Conservation (phyloP, 2,329 filamentous ascomycete genomes). For the Sphaerostilbella broomeana region DNA sequence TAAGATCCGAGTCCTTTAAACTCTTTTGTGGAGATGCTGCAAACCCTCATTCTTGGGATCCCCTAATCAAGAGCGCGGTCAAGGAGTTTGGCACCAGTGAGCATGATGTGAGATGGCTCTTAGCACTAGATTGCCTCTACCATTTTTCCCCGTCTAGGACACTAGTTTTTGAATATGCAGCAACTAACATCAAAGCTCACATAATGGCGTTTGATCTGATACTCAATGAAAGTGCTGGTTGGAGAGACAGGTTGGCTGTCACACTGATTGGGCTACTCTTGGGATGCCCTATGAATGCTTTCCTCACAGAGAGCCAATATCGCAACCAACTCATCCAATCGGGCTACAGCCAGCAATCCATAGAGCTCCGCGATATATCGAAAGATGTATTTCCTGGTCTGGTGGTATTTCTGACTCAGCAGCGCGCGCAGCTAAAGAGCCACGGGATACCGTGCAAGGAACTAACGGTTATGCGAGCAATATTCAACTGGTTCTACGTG, state of each 20-base stretch:
- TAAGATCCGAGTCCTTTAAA: constrained; percentile 18
- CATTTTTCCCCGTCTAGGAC: constrained; percentile 48
- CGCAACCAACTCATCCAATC: constrained; percentile 35
- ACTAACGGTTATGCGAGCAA: constrained; percentile 29
- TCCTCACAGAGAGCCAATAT: constrained; percentile 42
- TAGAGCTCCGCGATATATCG: constrained; percentile 45
- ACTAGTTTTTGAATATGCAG: constrained; percentile 38
- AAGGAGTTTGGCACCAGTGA: not conserved
- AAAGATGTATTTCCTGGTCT: constrained; percentile 46
- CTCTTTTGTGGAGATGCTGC: constrained; percentile 46
- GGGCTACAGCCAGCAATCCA: constrained; percentile 38
- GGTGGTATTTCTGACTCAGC: constrained; percentile 34
- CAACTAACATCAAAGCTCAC: constrained; percentile 36
- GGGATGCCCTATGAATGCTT: constrained; percentile 42
- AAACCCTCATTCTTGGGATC: constrained; percentile 36
- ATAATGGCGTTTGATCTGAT: constrained; percentile 52
- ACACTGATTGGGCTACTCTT: constrained; percentile 39
- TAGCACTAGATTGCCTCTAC: constrained; percentile 51
- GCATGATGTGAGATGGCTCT: constrained; percentile 38
- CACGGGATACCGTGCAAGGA: constrained; percentile 32
- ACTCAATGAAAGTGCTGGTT: constrained; percentile 27
- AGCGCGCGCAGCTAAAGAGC: constrained; percentile 26
- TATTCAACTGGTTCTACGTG: constrained; percentile 34
- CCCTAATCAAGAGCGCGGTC: constrained; percentile 18
- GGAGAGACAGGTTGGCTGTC: constrained; percentile 27